Evolutionary conservation across 139 green algal species (phyloP).

Genomic region (Closterium sp.): DNA sequence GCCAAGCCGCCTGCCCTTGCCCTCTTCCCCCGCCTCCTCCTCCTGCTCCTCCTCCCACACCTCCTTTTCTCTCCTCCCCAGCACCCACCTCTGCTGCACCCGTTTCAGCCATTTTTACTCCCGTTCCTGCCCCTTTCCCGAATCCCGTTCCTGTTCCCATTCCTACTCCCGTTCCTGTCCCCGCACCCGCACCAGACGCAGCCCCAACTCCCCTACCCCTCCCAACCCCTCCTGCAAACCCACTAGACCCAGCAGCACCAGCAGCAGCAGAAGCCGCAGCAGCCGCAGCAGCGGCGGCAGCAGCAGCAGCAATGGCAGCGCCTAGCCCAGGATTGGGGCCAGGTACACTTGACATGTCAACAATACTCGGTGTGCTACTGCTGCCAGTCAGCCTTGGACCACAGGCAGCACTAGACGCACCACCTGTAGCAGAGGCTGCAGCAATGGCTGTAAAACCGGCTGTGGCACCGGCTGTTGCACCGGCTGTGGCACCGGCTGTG

Average conservation of each 20-base stretch:
- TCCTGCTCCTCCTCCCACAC: slow-evolving; percentile 6
- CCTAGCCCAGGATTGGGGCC: neutral
- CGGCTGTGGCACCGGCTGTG: neutral
- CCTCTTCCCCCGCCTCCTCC: neutral
- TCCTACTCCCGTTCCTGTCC: neutral
- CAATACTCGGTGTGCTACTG: neutral
- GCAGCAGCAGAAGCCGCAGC: neutral
- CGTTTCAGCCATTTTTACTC: neutral
- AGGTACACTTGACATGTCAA: neutral
- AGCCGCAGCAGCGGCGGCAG: too few species aligned
- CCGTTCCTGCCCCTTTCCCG: neutral
- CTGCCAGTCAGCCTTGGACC: neutral
- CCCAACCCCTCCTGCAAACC: neutral
- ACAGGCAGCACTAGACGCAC: neutral
- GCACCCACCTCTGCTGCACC: neutral
- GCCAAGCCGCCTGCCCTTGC: neutral
- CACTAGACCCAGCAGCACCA: neutral
- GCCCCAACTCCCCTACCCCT: neutral
- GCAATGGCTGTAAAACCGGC: neutral
- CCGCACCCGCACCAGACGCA: neutral
- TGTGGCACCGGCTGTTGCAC: neutral
- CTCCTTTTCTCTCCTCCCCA: neutral
- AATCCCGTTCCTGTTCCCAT: neutral
- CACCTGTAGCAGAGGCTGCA: neutral
- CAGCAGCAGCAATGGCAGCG: neutral